Conservation (phyloP, 345 rosid genomes). For the Rubroshorea leprosula region DNA sequence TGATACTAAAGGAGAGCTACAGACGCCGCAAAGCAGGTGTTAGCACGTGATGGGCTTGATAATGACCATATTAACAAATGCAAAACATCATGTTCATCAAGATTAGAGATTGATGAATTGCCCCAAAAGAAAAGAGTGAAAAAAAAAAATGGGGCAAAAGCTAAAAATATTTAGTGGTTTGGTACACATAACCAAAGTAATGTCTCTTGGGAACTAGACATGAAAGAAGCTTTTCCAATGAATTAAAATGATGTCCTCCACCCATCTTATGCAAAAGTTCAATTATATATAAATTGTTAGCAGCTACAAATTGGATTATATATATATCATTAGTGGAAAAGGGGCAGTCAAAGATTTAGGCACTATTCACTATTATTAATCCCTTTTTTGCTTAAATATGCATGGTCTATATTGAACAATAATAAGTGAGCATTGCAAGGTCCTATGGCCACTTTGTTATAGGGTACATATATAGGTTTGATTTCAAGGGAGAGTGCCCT, state of each 20-base stretch:
- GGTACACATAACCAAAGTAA: slow-evolving; percentile 22
- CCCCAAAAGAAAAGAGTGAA: neutral
- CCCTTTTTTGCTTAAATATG: too few species aligned
- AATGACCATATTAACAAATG: slow-evolving; percentile 1
- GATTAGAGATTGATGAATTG: slow-evolving; percentile 13
- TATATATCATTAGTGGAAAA: neutral
- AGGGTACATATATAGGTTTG: too few species aligned
- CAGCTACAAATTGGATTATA: slow-evolving; percentile 11
- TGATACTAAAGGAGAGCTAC: too few species aligned
- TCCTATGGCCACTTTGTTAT: too few species aligned
- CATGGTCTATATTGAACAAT: too few species aligned
- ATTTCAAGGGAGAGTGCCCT: too few species aligned
- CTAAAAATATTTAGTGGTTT: slow-evolving; percentile 2
- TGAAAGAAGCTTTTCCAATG: slow-evolving; percentile 18
- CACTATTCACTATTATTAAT: slow-evolving; percentile 3
- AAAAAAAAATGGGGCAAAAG: too few species aligned
- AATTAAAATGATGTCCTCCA: slow-evolving; percentile 25
- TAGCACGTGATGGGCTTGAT: slow-evolving; percentile 15
- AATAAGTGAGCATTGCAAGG: too few species aligned
- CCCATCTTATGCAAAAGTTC: slow-evolving; percentile 14
- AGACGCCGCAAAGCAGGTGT: slow-evolving; percentile 23
- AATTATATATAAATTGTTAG: neutral
- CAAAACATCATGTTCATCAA: neutral
- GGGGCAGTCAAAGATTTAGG: slow-evolving; percentile 14
- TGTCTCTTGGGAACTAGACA: slow-evolving; percentile 39